Conservation (phyloP, 164 flowering plant species). For the Stephania yunnanensis region DNA sequence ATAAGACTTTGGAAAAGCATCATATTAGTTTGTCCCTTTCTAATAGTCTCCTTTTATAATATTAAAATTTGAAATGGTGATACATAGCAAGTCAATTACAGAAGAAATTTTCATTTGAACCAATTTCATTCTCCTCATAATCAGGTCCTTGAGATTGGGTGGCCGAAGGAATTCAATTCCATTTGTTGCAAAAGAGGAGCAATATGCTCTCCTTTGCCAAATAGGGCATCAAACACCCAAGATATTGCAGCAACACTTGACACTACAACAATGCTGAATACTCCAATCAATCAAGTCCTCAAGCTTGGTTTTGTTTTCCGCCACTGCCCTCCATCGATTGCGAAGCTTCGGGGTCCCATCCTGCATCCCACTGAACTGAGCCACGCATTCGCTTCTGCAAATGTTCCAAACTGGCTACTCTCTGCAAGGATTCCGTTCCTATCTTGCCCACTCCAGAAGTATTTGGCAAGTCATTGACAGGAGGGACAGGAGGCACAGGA, state of each 20-base stretch:
- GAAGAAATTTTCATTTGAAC: no score
- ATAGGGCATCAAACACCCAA: no score
- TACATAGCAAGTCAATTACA: no score
- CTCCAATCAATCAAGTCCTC: neutral
- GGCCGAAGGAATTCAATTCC: no score
- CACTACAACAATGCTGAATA: neutral
- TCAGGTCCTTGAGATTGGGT: no score
- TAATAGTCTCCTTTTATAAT: no score
- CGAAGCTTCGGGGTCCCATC: conserved; percentile 27
- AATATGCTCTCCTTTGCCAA: no score
- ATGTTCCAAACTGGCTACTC: conserved; percentile 92
- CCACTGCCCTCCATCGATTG: conserved; percentile 7
- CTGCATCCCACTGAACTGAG: conserved; percentile 31
- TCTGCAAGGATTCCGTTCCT: conserved; percentile 66
- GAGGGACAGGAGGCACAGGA: neutral
- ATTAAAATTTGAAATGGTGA: no score
- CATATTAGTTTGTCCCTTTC: no score
- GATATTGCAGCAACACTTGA: neutral
- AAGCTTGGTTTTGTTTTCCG: conserved; percentile 14
- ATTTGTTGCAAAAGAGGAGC: no score
- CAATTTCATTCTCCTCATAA: no score
- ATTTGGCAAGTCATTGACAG: conserved; percentile 31
- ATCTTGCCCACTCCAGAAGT: conserved; percentile 35
- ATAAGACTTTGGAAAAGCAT: no score
- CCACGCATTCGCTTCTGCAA: conserved; percentile 82